These are phyloP conservation scores for Cunninghamia lanceolata DNA, from an alignment of 75 land plant genomes.

Conservation along the genomic window DNA sequence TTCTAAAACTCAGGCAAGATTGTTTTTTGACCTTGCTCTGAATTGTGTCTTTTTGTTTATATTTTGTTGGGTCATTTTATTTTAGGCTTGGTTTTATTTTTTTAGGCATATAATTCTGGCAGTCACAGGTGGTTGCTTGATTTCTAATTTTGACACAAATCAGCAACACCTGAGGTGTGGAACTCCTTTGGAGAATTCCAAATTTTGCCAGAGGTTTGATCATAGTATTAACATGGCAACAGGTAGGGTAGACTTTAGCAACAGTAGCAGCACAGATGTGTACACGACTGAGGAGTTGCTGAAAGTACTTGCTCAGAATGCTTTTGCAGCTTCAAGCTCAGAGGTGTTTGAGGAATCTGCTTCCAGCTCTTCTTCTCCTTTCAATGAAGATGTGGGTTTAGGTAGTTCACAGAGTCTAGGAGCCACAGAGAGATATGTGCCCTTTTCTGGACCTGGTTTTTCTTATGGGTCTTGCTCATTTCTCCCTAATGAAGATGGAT, in stretches of 20 bases:
- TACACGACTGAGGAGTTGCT: constrained; percentile 31
- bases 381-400: neutral
- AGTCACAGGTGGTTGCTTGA: constrained; percentile 14
- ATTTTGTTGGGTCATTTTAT: neutral
- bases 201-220: neutral
- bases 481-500: constrained; percentile 14
- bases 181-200: constrained; percentile 6
- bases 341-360: neutral
- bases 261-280: constrained; percentile 14
- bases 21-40: neutral
- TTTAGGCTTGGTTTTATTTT: neutral
- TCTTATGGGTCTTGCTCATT: constrained; percentile 10
- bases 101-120: neutral
- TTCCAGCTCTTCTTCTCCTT: neutral
- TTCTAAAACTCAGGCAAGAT: neutral
- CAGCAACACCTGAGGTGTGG: constrained; percentile 10
- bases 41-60: neutral
- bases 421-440: neutral
- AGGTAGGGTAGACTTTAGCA: constrained; percentile 31
- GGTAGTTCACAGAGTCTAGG: neutral
- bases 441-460: constrained; percentile 1
- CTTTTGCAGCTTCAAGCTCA: neutral
- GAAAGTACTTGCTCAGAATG: constrained; percentile 40
- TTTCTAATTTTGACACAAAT: constrained; percentile 28
- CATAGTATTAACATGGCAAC: constrained; percentile 29